Evolutionary conservation across 257 asterid genomes (phyloP).

Genomic region (Fraxinus excelsior): DNA sequence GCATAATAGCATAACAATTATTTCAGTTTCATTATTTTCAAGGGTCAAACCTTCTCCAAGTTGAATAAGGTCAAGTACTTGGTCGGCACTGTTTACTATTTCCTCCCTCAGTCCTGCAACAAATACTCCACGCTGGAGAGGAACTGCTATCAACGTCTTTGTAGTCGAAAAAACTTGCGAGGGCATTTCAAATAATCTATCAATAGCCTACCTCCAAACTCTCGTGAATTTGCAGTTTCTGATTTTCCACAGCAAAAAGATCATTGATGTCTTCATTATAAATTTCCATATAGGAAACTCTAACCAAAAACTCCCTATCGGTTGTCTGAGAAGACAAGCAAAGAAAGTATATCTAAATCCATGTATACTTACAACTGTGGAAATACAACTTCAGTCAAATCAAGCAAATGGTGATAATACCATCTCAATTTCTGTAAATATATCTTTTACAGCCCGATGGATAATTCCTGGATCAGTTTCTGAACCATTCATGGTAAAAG

Average conservation of each 20-base stretch:
- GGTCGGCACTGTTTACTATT: conserved; percentile 78
- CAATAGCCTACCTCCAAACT: conserved; percentile 78
- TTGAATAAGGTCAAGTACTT: conserved; percentile 84
- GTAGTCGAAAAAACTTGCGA: conserved; percentile 11
- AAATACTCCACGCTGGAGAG: conserved; percentile 87
- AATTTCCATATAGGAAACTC: conserved; percentile 98
- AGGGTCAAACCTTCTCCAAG: conserved; percentile 85
- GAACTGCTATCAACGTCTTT: conserved; percentile 22
- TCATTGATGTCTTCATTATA: conserved; percentile 95
- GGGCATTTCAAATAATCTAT: conserved; percentile 10
- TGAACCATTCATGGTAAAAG: conserved; percentile 96
- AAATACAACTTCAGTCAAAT: neutral
- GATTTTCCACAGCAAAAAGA: conserved; percentile 86
- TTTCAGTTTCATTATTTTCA: conserved; percentile 21
- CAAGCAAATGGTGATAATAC: conserved; percentile 35
- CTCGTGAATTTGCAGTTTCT: conserved; percentile 94
- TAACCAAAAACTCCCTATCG: conserved; percentile 84
- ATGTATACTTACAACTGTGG: conserved; percentile 2
- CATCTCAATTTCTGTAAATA: conserved; percentile 67
- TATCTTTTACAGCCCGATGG: conserved; percentile 77
- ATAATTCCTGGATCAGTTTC: conserved; percentile 90
- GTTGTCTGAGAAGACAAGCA: conserved; percentile 47
- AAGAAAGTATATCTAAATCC: conserved; percentile 14
- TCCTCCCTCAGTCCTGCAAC: conserved; percentile 99
- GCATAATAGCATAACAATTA: conserved; percentile 13